Evolutionary conservation across 805 yeast genomes (phyloP), one percentile per base, ranked within the genome.

Genomic region (Myxozyma sirexii): DNA sequence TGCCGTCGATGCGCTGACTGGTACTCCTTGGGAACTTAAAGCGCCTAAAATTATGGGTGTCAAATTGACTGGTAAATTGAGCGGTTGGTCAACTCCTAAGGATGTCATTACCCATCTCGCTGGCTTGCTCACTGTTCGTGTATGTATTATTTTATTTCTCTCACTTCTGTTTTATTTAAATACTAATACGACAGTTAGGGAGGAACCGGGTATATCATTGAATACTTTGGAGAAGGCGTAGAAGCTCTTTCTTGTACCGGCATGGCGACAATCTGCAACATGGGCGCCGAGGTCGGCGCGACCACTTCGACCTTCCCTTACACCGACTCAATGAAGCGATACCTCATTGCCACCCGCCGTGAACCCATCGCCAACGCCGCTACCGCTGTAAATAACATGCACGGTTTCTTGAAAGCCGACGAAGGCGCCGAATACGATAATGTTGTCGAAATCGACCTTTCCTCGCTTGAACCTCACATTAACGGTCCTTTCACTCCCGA

Each of bases 241-340:
- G 84, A 87, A 71, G 82, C 93, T 60, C 86, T 92, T 76, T 88
- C 96, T 52, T 90, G 97, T 78, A 93, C 98, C 54, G 98, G 98
- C 83, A 92, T 92, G 98, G 98, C 96, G 75, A 92, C 98, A 70
- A 92, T 92, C 79, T 92, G 98, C 84, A 92, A 92, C 79, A 92
- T 92, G 98, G 98, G 98, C 82, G 98, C 98, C 68, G 98, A 92
- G 80, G 91, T 92, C 69, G 98, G 98, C 80, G 97, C 97, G 63
- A 92, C 98, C 65, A 92, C 98, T 59, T 92, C 97, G 49, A 90
- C 89, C 63, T 92, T 92, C 96, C 98, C 98, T 75, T 91, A 82
- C 89, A 91, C 90, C 82, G 83, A 85, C 72, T 87, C 93, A 67
- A 92, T 89, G 89, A 84, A 79, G 75, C 88, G 87, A 67, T 93